Conservation (phyloP, 2,329 filamentous ascomycete genomes). For the Colletotrichum sp. region DNA sequence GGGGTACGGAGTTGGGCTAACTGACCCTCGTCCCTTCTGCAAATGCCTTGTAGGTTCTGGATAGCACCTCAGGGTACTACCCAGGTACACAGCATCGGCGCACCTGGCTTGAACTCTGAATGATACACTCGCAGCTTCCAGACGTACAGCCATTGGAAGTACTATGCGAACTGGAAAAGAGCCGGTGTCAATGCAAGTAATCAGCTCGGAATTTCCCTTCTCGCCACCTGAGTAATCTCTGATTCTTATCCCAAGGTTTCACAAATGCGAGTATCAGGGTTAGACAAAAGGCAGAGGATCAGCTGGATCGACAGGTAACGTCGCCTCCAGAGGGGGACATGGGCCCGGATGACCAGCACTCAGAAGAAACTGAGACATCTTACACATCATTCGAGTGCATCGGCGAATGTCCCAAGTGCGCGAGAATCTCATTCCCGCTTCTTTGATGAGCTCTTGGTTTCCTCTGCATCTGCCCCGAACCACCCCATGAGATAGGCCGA, state of each 20-base stretch:
- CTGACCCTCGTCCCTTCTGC: neutral
- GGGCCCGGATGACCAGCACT: neutral
- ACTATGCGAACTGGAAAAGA: neutral
- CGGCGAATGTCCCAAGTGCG: neutral
- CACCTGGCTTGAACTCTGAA: neutral
- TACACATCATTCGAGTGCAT: neutral
- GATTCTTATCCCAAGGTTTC: neutral
- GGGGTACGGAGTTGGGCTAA: neutral
- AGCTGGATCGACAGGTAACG: neutral
- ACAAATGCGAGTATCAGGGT: neutral
- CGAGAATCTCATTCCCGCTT: neutral
- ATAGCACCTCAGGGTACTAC: neutral
- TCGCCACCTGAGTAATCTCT: neutral
- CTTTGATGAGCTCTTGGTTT: slow-evolving; percentile 13
- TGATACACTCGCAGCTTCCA: neutral
- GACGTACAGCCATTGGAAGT: neutral
- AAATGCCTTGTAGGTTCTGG: neutral
- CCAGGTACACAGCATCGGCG: neutral
- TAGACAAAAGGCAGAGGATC: neutral
- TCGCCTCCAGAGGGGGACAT: neutral
- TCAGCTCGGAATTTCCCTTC: neutral
- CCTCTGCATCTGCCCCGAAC: slow-evolving; percentile 29
- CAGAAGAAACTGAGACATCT: neutral
- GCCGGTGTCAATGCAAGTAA: neutral
- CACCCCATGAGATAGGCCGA: slow-evolving; percentile 34